A percentile compares a stretch with the other conserved stretches of the same genome.
phyloP scores from a whole-genome alignment of 169 alveolate genomes.

The Cryptosporidium canis region DNA sequence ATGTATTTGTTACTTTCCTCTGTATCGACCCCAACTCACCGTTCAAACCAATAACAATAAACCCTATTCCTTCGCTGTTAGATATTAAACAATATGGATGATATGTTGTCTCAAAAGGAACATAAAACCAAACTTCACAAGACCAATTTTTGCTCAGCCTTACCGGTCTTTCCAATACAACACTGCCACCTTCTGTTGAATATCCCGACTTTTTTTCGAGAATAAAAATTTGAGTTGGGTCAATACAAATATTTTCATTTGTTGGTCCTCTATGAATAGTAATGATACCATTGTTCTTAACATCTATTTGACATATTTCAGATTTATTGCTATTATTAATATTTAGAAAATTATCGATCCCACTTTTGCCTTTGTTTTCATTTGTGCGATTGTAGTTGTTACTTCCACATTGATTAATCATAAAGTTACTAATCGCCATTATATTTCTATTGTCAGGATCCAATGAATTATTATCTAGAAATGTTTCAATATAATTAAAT shows the following conservation, averaged over 20 bases:
- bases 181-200: slow-evolving; percentile 66
- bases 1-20: neutral
- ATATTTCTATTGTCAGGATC: neutral
- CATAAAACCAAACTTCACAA: slow-evolving; percentile 63
- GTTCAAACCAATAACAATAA: slow-evolving; percentile 66
- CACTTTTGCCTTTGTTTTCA: neutral
- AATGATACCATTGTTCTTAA: slow-evolving; percentile 52
- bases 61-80: slow-evolving; percentile 41
- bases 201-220: slow-evolving; percentile 63
- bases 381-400: neutral
- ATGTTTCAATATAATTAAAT: slow-evolving; percentile 60
- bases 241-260: slow-evolving; percentile 63
- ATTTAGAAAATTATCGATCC: neutral
- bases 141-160: slow-evolving; percentile 68
- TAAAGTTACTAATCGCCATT: neutral
- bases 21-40: slow-evolving; percentile 70
- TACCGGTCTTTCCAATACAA: slow-evolving; percentile 27
- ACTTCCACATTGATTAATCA: neutral
- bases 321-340: neutral
- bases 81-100: slow-evolving; percentile 72
- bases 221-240: slow-evolving; percentile 69
- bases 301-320: neutral
- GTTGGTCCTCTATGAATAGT: slow-evolving; percentile 70
- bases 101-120: slow-evolving; percentile 62
- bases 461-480: slow-evolving; percentile 4